These are phyloP conservation scores for Paraglomus occultum DNA, from an alignment of 192 early-diverging fungal genomes.

Conservation along the genomic window DNA sequence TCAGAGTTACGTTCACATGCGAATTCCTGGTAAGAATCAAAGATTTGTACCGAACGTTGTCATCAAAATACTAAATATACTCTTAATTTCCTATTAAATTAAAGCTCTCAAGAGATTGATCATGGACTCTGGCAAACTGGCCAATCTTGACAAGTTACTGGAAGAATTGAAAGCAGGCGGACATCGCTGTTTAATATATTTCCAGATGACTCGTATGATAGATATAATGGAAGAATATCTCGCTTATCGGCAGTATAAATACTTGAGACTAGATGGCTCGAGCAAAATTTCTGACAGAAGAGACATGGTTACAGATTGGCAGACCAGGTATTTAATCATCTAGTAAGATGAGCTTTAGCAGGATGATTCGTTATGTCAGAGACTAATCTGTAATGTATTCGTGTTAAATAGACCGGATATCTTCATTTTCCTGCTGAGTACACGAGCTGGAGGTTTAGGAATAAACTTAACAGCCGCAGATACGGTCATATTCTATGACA, in stretches of 20 bases:
- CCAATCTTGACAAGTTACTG: conserved; percentile 67
- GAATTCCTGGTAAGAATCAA: conserved; percentile 53
- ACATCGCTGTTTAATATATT: conserved; percentile 80
- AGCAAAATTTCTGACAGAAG: conserved; percentile 84
- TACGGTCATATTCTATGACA: conserved; percentile 86
- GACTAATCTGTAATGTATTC: neutral
- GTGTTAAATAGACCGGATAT: conserved; percentile 59
- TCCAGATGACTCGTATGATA: conserved; percentile 91
- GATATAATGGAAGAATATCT: conserved; percentile 88
- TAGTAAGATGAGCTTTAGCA: neutral
- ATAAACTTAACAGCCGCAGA: conserved; percentile 91
- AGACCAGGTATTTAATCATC: conserved; percentile 53
- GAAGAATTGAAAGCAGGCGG: conserved; percentile 71
- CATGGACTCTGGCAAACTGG: conserved; percentile 77
- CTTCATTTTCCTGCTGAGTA: conserved; percentile 83
- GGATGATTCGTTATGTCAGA: no score
- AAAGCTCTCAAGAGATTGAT: conserved; percentile 66
- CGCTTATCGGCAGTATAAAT: conserved; percentile 80
- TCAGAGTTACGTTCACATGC: conserved; percentile 63
- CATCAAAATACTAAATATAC: neutral
- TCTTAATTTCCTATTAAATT: conserved; percentile 17
- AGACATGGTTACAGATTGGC: conserved; percentile 93
- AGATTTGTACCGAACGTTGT: neutral
- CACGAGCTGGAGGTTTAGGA: conserved; percentile 83
- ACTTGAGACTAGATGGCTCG: conserved; percentile 86